Percentiles rank a stretch among this genome's conserved stretches.
Evolutionary conservation across 2,329 filamentous ascomycete genomes (phyloP).

Genomic region (Penicillium occitanis): DNA sequence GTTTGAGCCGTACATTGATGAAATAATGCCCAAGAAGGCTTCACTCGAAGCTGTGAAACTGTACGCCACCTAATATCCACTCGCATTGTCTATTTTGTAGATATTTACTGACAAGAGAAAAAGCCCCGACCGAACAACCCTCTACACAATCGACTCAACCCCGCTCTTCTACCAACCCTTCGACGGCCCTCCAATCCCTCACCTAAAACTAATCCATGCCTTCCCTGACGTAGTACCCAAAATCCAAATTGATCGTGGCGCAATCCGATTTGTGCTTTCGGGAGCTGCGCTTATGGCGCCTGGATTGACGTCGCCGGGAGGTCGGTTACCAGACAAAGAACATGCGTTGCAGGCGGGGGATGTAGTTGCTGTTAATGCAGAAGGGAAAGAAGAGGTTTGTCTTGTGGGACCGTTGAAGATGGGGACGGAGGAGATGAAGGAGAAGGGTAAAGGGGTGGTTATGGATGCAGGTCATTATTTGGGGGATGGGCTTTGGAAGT

Average conservation of each 20-base stretch:
- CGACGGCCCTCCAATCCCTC: conserved; percentile 75
- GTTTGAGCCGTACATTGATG: conserved; percentile 84
- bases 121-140: conserved; percentile 76
- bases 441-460: conserved; percentile 88
- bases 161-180: conserved; percentile 92
- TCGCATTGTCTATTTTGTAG: background rate
- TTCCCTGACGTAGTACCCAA: conserved; percentile 82
- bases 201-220: conserved; percentile 83
- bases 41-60: conserved; percentile 89
- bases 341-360: conserved; percentile 73
- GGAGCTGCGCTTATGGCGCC: conserved; percentile 96
- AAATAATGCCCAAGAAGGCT: conserved; percentile 91
- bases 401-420: conserved; percentile 80
- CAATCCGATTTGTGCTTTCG: conserved; percentile 92
- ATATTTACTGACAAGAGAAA: background rate
- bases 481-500: conserved; percentile 88
- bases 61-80: conserved; percentile 37
- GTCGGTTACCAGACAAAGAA: conserved; percentile 66
- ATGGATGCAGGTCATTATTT: conserved; percentile 93
- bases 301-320: conserved; percentile 80
- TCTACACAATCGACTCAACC: conserved; percentile 76
- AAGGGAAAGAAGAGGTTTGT: conserved; percentile 91
- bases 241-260: conserved; percentile 88
- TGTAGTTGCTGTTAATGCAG: conserved; percentile 84
- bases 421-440: conserved; percentile 88